Percentiles rank a stretch among this genome's conserved stretches.
These are phyloP conservation scores for Saksenaea oblongispora DNA, from an alignment of 371 early-diverging fungal genomes.

Conservation along the genomic window DNA sequence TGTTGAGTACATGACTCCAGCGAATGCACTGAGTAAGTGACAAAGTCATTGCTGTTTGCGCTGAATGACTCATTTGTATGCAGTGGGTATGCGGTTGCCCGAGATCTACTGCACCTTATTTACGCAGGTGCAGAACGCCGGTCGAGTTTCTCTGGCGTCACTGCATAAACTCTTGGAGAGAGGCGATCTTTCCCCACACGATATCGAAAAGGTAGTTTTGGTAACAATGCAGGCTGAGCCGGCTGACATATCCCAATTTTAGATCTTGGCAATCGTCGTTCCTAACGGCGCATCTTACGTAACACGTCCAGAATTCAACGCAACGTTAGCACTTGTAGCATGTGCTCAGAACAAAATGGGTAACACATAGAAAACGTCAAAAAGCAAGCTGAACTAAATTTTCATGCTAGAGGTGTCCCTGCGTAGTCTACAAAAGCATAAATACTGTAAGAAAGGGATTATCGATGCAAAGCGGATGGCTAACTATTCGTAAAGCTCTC, in stretches of 20 bases:
- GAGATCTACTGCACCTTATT: constrained; percentile 51
- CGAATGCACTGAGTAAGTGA: background rate
- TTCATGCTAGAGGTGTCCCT: background rate
- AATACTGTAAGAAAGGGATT: background rate
- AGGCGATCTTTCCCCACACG: constrained; percentile 16
- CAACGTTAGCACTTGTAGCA: constrained; percentile 68
- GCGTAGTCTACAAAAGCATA: background rate
- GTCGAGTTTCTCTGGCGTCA: constrained; percentile 44
- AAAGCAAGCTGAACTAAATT: background rate
- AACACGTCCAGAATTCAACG: constrained; percentile 68
- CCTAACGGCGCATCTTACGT: constrained; percentile 53
- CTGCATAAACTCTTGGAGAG: constrained; percentile 23
- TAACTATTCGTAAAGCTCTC: background rate
- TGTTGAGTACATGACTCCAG: background rate
- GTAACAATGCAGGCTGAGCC: background rate
- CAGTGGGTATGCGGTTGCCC: constrained; percentile 50
- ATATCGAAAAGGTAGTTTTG: constrained; percentile 37
- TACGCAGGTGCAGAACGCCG: constrained; percentile 42
- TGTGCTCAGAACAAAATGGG: constrained; percentile 82
- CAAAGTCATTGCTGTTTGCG: background rate
- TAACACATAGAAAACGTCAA: constrained; percentile 16
- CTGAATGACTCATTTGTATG: background rate
- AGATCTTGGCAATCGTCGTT: constrained; percentile 45
- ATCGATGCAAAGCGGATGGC: background rate
- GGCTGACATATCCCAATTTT: background rate